Evolutionary conservation across 2,329 filamentous ascomycete genomes (phyloP).

Genomic region (Parafenestella ontariensis): DNA sequence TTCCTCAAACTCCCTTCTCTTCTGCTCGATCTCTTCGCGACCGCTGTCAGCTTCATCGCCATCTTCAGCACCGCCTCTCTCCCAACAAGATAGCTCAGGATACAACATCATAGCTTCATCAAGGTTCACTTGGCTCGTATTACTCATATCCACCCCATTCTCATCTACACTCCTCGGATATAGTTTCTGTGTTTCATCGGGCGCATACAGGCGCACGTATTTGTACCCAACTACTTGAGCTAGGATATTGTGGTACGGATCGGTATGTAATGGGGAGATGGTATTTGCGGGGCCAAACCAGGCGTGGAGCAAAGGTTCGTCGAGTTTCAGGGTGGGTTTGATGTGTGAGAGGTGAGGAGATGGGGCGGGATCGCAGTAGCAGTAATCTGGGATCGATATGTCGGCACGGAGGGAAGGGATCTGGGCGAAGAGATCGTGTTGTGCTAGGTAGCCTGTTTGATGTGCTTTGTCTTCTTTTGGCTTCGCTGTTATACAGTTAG

Average conservation of each 20-base stretch:
- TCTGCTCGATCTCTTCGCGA: neutral
- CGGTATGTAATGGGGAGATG: conserved; percentile 91
- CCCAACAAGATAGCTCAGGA: conserved; percentile 27
- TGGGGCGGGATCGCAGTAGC: conserved; percentile 68
- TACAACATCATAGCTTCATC: conserved; percentile 67
- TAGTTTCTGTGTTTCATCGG: conserved; percentile 64
- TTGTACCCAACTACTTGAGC: conserved; percentile 89
- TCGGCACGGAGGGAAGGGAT: conserved; percentile 79
- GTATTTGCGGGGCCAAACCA: conserved; percentile 92
- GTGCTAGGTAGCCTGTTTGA: conserved; percentile 82
- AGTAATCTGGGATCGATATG: conserved; percentile 82
- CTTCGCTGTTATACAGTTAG: neutral
- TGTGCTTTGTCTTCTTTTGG: neutral
- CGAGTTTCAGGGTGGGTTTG: conserved; percentile 35
- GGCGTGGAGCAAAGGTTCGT: conserved; percentile 77
- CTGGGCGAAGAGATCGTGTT: conserved; percentile 86
- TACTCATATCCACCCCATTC: conserved; percentile 84
- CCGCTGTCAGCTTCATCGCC: conserved; percentile 32
- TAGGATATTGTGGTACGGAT: conserved; percentile 92
- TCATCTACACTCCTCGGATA: conserved; percentile 68
- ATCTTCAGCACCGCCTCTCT: conserved; percentile 44
- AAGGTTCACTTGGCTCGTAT: conserved; percentile 83
- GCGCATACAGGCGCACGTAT: conserved; percentile 88
- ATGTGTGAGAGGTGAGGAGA: conserved; percentile 21
- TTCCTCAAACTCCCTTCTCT: conserved; percentile 28